These are phyloP conservation scores for Colletotrichum sp. DNA, from an alignment of 2,329 filamentous ascomycete species.

Conservation along the genomic window DNA sequence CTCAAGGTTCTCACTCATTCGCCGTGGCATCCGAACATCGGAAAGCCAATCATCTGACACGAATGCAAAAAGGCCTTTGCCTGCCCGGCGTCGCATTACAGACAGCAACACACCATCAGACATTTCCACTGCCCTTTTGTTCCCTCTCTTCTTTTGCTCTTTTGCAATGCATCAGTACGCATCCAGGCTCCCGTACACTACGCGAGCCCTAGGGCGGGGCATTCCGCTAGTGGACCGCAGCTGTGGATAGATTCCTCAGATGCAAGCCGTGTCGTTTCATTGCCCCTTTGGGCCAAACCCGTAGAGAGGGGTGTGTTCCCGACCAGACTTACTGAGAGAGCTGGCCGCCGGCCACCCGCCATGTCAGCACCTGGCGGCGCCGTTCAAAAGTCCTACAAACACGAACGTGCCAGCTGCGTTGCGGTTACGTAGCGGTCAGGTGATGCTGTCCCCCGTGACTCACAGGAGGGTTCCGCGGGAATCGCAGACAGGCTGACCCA, in stretches of 20 bases:
- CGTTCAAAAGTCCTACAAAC: not conserved
- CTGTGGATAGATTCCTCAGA: conserved; percentile 4
- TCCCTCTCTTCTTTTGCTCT: not conserved
- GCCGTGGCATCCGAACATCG: conserved; percentile 10
- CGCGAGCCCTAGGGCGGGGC: conserved; percentile 13
- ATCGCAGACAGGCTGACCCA: not conserved
- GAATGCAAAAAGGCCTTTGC: not conserved
- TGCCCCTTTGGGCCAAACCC: conserved; percentile 9
- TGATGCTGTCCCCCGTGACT: not conserved
- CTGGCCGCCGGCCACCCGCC: conserved; percentile 16
- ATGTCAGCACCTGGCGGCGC: conserved; percentile 4
- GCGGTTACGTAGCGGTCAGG: conserved; percentile 6
- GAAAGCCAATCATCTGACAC: conserved; percentile 13
- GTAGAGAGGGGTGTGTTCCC: not conserved
- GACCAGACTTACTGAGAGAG: not conserved
- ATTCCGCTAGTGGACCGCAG: not conserved
- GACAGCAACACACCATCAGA: not conserved
- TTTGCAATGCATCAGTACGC: not conserved
- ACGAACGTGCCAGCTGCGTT: not conserved
- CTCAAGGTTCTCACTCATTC: not conserved
- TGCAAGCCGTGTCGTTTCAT: conserved; percentile 14
- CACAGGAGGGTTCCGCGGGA: not conserved
- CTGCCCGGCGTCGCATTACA: not conserved
- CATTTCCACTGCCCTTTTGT: not conserved
- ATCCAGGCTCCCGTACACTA: not conserved